Evolutionary conservation across 495 filamentous ascomycete genomes (phyloP), one percentile per base, ranked within the genome.

Genomic region (Aspergillus coremiiformis): DNA sequence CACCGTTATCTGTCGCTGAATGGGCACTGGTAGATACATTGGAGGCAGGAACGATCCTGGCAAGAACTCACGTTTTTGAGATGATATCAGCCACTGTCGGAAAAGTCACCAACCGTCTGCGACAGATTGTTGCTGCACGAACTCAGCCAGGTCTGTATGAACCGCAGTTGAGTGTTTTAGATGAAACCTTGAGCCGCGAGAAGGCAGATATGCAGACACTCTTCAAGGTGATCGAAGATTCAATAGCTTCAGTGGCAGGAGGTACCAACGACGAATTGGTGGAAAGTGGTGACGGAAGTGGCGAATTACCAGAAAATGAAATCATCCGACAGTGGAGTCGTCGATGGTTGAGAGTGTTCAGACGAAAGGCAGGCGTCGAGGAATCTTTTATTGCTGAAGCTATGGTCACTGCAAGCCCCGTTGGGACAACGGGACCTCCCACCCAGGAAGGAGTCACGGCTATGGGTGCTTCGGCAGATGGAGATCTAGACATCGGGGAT

Each of bases 31-130:
- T 78, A 24, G 78, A 85, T 52, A 71, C 79, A 43, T 65, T 83
- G 17, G 78, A 77, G 19, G 77, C 83, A 26, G 89, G 87, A 22
- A 76, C 80, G 21, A 79, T 82, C 1, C 83, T 99, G 15, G 75
- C 84, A 17, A 77, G 84, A 55, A 72, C 82, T 0, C 82, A 91
- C 69, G 73, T 90, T 6, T 97, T 86, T 72, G 93, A 99, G 69
- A 85, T 97, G 70, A 82, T 96, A 3, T 81, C 82, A 29, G 84
- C 84, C 33, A 97, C 93, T 0, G 83, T 97, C 35, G 79, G 84
- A 48, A 99, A 99, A 70, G 93, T 99, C 42, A 95, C 90, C 15
- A 85, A 83, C 55, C 86, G 93, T 26, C 82, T 95, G 22, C 82
- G 90, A 35, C 89, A 96, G 70, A 86, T 96, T 37, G 81, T 88